phyloP scores from a whole-genome alignment of 2,329 filamentous ascomycete genomes.

The Venturia pyrina region DNA sequence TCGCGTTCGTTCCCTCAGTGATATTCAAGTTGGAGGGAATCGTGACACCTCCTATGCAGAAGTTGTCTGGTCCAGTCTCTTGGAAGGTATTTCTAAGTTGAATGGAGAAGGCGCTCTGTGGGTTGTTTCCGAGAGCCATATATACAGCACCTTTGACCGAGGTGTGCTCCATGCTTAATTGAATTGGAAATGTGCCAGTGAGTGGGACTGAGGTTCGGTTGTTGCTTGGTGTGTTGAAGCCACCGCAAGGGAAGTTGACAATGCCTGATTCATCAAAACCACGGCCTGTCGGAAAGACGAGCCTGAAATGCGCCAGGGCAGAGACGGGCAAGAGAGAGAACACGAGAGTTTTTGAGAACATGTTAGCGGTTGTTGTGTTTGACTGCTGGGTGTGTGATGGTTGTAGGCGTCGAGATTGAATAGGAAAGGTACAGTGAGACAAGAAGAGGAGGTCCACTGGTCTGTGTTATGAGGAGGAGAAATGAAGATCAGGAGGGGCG shows the following conservation, averaged over 20 bases:
- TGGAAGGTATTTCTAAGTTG: conserved; percentile 52
- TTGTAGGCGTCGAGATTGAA: background rate
- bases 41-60: conserved; percentile 53
- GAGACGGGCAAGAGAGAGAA: conserved; percentile 28
- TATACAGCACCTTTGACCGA: conserved; percentile 44
- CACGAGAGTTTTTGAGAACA: conserved; percentile 19
- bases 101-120: conserved; percentile 58
- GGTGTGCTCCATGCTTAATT: conserved; percentile 42
- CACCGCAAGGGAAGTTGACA: conserved; percentile 40
- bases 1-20: conserved; percentile 51
- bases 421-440: background rate
- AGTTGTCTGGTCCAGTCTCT: conserved; percentile 50
- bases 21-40: conserved; percentile 43
- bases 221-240: conserved; percentile 32
- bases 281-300: conserved; percentile 42
- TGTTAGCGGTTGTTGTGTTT: background rate
- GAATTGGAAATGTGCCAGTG: conserved; percentile 40
- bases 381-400: background rate
- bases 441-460: background rate
- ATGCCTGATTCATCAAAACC: conserved; percentile 40
- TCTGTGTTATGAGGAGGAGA: background rate
- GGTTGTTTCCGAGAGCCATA: conserved; percentile 41
- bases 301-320: conserved; percentile 45
- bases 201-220: conserved; percentile 41
- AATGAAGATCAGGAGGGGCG: background rate